Percentiles rank a stretch among this genome's conserved stretches.
Conservation (phyloP, 306 rosid genomes). For the Rosa persica region DNA sequence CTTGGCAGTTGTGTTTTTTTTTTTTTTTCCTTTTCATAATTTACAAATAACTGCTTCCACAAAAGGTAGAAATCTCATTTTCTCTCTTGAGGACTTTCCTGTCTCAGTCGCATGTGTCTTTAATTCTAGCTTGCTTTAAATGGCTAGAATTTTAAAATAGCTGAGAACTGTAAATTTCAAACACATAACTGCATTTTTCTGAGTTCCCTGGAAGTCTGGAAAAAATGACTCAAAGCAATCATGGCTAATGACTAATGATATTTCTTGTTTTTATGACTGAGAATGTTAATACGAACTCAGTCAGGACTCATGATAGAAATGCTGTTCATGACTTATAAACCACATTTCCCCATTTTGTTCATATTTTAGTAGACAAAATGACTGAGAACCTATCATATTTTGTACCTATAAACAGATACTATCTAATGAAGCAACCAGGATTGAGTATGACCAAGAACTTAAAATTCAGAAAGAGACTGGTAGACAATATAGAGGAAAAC, state of each 20-base stretch:
- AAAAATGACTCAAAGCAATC: background rate
- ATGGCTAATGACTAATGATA: background rate
- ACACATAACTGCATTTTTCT: background rate
- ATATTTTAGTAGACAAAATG: background rate
- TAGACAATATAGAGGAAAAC: conserved; percentile 38
- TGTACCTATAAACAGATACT: conserved; percentile 55
- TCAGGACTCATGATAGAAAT: background rate
- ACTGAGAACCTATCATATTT: conserved; percentile 9
- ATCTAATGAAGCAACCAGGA: conserved; percentile 66
- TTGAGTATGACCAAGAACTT: conserved; percentile 61
- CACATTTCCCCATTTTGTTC: background rate
- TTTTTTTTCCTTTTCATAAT: background rate
- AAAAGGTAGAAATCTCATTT: conserved; percentile 5
- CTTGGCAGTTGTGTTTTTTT: background rate
- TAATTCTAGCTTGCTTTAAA: conserved; percentile 4
- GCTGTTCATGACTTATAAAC: background rate
- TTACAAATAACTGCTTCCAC: conserved; percentile 18
- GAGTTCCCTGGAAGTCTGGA: background rate
- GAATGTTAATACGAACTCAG: background rate
- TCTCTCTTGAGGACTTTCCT: background rate
- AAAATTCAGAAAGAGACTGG: conserved; percentile 37
- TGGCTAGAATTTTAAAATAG: background rate
- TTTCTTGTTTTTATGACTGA: background rate
- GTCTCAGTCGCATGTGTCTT: background rate
- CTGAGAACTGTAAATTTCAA: background rate